A percentile compares a stretch with the other conserved stretches of the same genome.
phyloP scores from a whole-genome alignment of 345 rosid genomes.

The Lenwebbia sp. region DNA sequence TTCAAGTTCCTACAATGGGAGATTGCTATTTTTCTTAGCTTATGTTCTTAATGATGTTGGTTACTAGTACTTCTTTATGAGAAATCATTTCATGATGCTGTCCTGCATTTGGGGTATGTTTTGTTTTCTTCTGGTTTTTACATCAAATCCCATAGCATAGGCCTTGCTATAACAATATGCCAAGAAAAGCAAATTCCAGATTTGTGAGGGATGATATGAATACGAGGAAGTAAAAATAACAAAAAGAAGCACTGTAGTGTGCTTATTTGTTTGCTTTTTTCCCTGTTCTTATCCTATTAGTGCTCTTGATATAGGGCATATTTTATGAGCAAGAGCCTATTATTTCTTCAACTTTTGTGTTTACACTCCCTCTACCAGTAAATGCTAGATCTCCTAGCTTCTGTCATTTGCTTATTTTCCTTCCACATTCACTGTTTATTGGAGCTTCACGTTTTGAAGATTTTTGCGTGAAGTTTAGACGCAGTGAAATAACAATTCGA shows the following conservation, averaged over 20 bases:
- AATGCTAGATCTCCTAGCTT: neutral
- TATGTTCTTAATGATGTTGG: neutral
- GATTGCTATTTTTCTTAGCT: neutral
- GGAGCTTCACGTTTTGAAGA: slow-evolving; percentile 33
- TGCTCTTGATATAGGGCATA: neutral
- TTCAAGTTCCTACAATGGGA: neutral
- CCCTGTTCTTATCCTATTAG: neutral
- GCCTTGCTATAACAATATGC: neutral
- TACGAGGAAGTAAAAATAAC: neutral
- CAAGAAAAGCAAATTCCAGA: neutral
- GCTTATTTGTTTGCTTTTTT: neutral
- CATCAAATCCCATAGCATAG: neutral
- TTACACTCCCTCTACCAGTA: neutral
- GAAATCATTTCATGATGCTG: neutral
- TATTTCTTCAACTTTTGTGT: neutral
- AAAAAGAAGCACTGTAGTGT: neutral
- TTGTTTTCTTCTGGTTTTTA: neutral
- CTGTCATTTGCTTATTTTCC: neutral
- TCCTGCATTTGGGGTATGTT: neutral
- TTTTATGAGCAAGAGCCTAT: neutral
- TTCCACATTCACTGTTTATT: slow-evolving; percentile 34
- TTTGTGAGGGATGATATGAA: neutral
- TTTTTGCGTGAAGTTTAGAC: slow-evolving; percentile 44
- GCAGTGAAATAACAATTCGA: slow-evolving; percentile 45
- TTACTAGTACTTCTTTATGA: neutral